These are phyloP conservation scores for Purpureocillium takamizusanense DNA, from an alignment of 2,329 filamentous ascomycete species.

Conservation along the genomic window DNA sequence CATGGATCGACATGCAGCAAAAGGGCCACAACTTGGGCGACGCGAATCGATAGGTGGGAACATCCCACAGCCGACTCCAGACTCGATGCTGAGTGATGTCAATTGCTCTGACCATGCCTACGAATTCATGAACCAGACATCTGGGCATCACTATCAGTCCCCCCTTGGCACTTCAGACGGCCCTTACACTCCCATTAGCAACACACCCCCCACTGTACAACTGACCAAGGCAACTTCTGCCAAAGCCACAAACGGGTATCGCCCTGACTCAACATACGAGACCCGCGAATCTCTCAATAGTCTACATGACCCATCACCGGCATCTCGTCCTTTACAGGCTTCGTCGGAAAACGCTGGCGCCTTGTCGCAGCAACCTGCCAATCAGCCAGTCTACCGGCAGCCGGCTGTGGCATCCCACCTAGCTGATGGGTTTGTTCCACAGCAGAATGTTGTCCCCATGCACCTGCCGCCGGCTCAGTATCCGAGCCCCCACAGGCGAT, in stretches of 20 bases:
- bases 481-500: constrained; percentile 16
- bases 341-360: too few species aligned
- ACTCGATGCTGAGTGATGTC: not conserved
- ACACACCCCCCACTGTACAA: constrained; percentile 28
- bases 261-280: constrained; percentile 1
- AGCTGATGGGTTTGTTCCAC: constrained; percentile 40
- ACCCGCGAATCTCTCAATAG: constrained; percentile 22
- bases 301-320: constrained; percentile 15
- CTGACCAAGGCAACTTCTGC: constrained; percentile 8
- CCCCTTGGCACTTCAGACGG: constrained; percentile 33
- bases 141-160: constrained; percentile 35
- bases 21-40: constrained; percentile 66
- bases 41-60: constrained; percentile 46
- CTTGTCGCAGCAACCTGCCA: too few species aligned
- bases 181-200: constrained; percentile 37
- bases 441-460: constrained; percentile 55
- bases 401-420: constrained; percentile 36
- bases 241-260: constrained; percentile 2
- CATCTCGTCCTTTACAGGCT: constrained; percentile 25
- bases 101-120: not conserved
- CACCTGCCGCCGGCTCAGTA: constrained; percentile 54
- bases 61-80: constrained; percentile 26
- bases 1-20: constrained; percentile 70
- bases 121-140: constrained; percentile 22
- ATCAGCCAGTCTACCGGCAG: constrained; percentile 39